These are phyloP conservation scores for Croton laevigatus DNA, from an alignment of 441 rosid species.

Conservation along the genomic window DNA sequence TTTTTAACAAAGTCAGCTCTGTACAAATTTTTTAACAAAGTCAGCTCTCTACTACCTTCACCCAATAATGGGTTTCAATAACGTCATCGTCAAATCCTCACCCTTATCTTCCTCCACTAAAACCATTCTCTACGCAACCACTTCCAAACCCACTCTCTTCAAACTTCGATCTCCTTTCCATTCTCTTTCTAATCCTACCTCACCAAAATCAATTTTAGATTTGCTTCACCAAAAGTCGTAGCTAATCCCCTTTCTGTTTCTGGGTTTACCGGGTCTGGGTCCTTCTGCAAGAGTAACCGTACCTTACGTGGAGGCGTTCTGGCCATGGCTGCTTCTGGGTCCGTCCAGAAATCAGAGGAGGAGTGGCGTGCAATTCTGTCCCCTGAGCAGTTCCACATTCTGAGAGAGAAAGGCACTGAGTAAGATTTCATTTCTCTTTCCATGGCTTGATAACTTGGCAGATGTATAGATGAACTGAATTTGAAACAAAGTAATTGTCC, in stretches of 20 bases:
- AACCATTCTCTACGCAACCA: conserved; percentile 24
- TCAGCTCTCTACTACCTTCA: neutral
- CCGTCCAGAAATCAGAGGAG: conserved; percentile 65
- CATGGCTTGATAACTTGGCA: neutral
- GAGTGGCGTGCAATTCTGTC: conserved; percentile 84
- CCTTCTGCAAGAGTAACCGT: conserved; percentile 27
- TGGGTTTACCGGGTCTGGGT: conserved; percentile 18
- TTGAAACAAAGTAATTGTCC: neutral
- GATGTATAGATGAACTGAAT: neutral
- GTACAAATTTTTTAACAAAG: no score
- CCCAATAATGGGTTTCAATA: conserved; percentile 34
- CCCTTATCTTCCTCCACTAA: conserved; percentile 31
- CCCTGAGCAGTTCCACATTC: conserved; percentile 75
- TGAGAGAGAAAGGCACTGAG: conserved; percentile 90
- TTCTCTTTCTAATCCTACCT: neutral
- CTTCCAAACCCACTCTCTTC: conserved; percentile 29
- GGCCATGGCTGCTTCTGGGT: conserved; percentile 55
- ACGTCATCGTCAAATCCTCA: conserved; percentile 25
- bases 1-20: no score
- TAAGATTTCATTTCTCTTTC: conserved; percentile 25
- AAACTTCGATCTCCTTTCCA: conserved; percentile 15
- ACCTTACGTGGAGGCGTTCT: conserved; percentile 43
- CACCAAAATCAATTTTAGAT: conserved; percentile 14
- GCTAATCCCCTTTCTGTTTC: conserved; percentile 22
- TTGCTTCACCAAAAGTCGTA: conserved; percentile 15